Base-by-base conservation (phyloP, 75 land plant species). In the Picea sitchensis region DNA sequence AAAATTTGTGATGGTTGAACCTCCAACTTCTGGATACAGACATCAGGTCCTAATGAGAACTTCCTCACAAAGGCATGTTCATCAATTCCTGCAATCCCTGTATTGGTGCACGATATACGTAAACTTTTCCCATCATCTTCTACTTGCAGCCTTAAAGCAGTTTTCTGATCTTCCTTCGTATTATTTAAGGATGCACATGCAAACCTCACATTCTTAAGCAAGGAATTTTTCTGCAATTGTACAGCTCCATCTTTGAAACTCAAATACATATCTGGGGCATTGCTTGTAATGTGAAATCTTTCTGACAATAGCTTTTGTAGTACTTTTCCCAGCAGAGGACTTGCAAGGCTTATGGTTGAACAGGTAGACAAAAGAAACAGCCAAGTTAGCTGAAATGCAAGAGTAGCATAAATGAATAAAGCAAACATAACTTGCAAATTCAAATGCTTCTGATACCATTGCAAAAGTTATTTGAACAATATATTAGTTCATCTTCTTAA, bases 1-100 rank as follows among this genome's bases (percentile, higher is more conserved):
- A 69, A 69, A 41, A 69, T 69, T 69, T 36, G 47, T 69, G 73
- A 69, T 69, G 38, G 20, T 69, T 69, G 73, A 44, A 69, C 23
- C 8, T 69, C 73, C 73, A 69, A n/a, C 2, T 34, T 69, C 51
- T 41, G 18, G 23, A 69, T 69, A 47, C 47, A 18, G 73, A 69
- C 51, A 41, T 69, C 47, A 36, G 73, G 73, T 69, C 73, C 73
- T 69, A 69, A 69, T 47, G 47, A 69, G 54, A 69, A 69, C 41
- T 69, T 69, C 73, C 11, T 69, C 73, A 69, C 47, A 69, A 32
- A 38, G 54, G 54, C 47, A 20, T 34, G 54, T 41, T 69, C 73
- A 69, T 47, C 13, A 34, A 18, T 47, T 38, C 51, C 47, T 69
- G 54, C 11, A 41, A 21, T 69, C 73, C 47, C 54, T 69, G 73